Evolutionary conservation across 179 eudicot species (phyloP), one percentile per base, ranked within the genome.

Genomic region (Drosera spatulata): DNA sequence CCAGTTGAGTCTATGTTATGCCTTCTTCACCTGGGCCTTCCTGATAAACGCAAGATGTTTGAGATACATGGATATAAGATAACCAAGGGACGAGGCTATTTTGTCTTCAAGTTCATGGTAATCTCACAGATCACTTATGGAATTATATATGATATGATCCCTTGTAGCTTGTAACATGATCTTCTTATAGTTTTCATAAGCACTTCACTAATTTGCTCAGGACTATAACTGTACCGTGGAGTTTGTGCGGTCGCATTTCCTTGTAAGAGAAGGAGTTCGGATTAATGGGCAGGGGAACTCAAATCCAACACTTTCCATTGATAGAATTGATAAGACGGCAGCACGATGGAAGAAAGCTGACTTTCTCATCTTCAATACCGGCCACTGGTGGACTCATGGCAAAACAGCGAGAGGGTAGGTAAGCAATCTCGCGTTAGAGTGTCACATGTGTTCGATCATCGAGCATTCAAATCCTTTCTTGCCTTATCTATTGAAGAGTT

Each of bases 331-430:
- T 57, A 88, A 88, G 76, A 69, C 91, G 59, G 72, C 95, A 39
- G 59, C 5, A 43, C 75, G 78, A 68, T 93, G 99, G 99, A 80
- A 77, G 77, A 66, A 58, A 67, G 91, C 93, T 58, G 99, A 93
- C 67, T 80, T 93, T 79, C 88, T 93, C 40, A 77, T 93, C 57
- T 93, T 93, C 71, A 88, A 93, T 72, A 93, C 99, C 6, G 96
- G 89, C 51, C 99, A 93, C 61, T 93, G 99, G 99, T 88, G 99
- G 96, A 77, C 86, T 64, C 99, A 93, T 72, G 93, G 99, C 56
- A 93, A 93, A 73, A 93, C 93, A 39, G 80, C 96, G 5, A 79
- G 86, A 68, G 99, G 99, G 98, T 91, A 77, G 76, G 79, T 76
- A 65, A 59, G 73, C 75, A 10, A 42, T 54, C 55, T 44, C 64